These are phyloP conservation scores for Lichtheimia ramosa DNA, from an alignment of 371 early-diverging fungal species.

Conservation along the genomic window DNA sequence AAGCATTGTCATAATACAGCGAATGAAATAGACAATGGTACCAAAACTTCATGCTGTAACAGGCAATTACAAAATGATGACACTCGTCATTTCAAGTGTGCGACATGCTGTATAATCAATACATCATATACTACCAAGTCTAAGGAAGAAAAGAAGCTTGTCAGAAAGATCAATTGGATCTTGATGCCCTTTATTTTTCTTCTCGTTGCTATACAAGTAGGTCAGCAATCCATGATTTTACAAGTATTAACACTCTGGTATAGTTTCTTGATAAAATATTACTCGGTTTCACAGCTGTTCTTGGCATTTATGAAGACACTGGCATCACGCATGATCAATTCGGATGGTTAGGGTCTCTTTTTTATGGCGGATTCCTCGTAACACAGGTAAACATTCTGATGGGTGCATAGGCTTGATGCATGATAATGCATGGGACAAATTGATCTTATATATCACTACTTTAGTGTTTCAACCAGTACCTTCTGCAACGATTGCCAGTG, in stretches of 20 bases:
- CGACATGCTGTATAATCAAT: background rate
- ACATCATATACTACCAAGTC: background rate
- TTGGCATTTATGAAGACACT: conserved; percentile 28
- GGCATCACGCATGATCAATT: conserved; percentile 14
- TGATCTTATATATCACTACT: too few species aligned
- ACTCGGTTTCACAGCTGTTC: conserved; percentile 22
- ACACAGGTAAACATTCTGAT: conserved; percentile 17
- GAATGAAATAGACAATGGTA: too few species aligned
- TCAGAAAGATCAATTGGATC: conserved; percentile 12
- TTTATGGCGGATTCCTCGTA: conserved; percentile 30
- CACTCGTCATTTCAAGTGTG: too few species aligned
- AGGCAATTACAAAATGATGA: too few species aligned
- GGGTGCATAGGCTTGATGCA: background rate
- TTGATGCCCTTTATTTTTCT: conserved; percentile 9
- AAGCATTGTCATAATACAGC: too few species aligned
- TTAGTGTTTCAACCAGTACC: conserved; percentile 27
- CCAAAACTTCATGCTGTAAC: too few species aligned
- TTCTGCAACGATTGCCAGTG: conserved; percentile 27
- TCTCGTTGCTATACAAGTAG: conserved; percentile 14
- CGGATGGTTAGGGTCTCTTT: conserved; percentile 27
- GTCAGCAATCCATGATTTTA: too few species aligned
- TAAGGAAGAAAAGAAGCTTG: conserved; percentile 10
- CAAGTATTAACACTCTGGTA: too few species aligned
- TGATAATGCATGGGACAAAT: too few species aligned
- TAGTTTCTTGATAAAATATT: conserved; percentile 35